Evolutionary conservation across 108 stramenopile genomes (phyloP).

Genomic region (Hondaea fermentalgiana): DNA sequence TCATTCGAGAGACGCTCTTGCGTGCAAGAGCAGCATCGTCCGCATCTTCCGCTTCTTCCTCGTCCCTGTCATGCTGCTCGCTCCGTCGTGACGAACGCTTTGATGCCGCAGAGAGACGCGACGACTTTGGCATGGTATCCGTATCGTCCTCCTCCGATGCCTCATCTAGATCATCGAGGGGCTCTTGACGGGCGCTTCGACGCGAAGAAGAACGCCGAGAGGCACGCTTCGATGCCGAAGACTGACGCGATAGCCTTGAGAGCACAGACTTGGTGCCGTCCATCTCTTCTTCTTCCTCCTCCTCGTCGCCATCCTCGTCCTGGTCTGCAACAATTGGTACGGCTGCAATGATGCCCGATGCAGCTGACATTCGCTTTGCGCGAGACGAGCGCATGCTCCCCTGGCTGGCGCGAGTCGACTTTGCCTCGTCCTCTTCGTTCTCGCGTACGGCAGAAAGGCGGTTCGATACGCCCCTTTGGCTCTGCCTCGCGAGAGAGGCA

Average conservation of each 20-base stretch:
- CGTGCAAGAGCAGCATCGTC: not conserved
- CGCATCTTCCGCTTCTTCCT: not conserved
- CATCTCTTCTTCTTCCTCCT: not conserved
- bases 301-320: not conserved
- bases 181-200: too few species aligned
- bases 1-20: not conserved
- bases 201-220: too few species aligned
- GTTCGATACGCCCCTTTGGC: too few species aligned
- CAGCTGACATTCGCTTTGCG: too few species aligned
- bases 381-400: not conserved
- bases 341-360: too few species aligned
- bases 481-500: too few species aligned
- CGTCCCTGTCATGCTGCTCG: not conserved
- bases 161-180: too few species aligned
- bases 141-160: too few species aligned
- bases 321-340: too few species aligned
- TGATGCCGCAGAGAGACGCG: not conserved
- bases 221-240: too few species aligned
- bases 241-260: too few species aligned
- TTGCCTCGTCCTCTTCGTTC: not conserved
- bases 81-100: not conserved
- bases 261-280: not conserved
- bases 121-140: not conserved
- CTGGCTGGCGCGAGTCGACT: not conserved
- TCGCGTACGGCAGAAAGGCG: not conserved